Base-by-base conservation (phyloP, 805 yeast species). In the Saturnispora serradocipensis region DNA sequence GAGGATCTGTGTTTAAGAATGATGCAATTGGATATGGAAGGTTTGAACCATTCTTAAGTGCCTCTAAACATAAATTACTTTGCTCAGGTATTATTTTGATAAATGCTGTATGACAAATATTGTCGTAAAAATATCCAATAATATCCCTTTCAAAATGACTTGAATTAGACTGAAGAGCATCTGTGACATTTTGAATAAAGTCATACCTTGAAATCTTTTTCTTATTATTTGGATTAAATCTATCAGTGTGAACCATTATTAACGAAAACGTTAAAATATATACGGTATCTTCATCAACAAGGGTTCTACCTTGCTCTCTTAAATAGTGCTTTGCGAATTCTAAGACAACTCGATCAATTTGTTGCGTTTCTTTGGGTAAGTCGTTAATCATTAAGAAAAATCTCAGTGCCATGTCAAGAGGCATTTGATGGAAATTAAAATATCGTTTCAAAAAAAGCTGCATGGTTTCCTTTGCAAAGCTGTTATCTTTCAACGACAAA, bases 171-270 rank as follows among this genome's bases (percentile, higher is more conserved):
- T 61, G 58, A 18, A 67, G 50, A 6, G 69, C 59, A 11, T 53
- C 55, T 15, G 54, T 44, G 25, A 65, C 53, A 49, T 65, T 78
- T 43, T 73, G 72, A 15, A 82, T 71, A 59, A 80, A 86, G 55
- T 84, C 89, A 4, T 70, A 64, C 58, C 76, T 81, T 9, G 80
- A 66, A 86, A 86, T 84, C 62, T 86, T 86, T 51, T 69, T 74
- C 58, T 77, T 80, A 65, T 84, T 84, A 61, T 76, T 81, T 18
- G 75, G 73, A 65, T 85, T 86, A 68, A 82, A 86, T 53, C 71
- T 75, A 61, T 85, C 93, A 0, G 93, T 86, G 61, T 86, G 91
- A 32, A 86, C 67, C 74, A 86, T 81, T 45, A 86, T 71, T 42
- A 86, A 63, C 2, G 88, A 81, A 59, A 81, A 86, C 1, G 81